These are phyloP conservation scores for Dictyostelium purpureum DNA, from an alignment of 78 protist species.

Conservation along the genomic window DNA sequence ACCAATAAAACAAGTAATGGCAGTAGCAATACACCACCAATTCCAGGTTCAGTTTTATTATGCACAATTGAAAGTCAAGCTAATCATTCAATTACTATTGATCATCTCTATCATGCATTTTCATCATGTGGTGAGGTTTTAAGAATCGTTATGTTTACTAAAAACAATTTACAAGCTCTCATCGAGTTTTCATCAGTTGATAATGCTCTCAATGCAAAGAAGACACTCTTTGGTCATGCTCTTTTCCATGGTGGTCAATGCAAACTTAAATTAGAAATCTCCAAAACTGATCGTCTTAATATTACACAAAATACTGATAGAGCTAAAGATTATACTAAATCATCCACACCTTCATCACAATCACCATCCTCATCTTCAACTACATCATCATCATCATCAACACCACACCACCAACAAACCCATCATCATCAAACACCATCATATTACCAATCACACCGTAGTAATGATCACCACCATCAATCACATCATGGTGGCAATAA, in stretches of 20 bases:
- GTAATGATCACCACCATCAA: conserved; percentile 9
- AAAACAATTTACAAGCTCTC: conserved; percentile 61
- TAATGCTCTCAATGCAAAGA: conserved; percentile 61
- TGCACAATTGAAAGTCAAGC: conserved; percentile 56
- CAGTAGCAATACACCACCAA: neutral
- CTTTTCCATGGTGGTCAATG: conserved; percentile 76
- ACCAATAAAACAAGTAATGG: neutral
- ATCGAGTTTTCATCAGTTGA: conserved; percentile 73
- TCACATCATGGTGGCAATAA: conserved; percentile 3
- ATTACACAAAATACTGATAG: conserved; percentile 55
- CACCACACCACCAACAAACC: neutral
- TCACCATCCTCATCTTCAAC: neutral
- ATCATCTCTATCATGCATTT: conserved; percentile 42
- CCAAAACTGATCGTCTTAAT: conserved; percentile 65
- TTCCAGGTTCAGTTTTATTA: conserved; percentile 30
- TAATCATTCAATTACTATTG: conserved; percentile 20
- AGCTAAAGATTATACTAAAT: conserved; percentile 48
- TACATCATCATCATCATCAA: neutral
- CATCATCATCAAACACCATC: conserved; percentile 5
- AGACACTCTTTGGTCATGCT: conserved; percentile 36
- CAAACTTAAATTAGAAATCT: conserved; percentile 76
- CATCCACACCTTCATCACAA: neutral
- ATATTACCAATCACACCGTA: neutral
- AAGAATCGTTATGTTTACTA: conserved; percentile 64
- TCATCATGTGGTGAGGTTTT: conserved; percentile 52